Base-by-base conservation (phyloP, 1,284 basidiomycete species). In the Gymnopus androsaceus region DNA sequence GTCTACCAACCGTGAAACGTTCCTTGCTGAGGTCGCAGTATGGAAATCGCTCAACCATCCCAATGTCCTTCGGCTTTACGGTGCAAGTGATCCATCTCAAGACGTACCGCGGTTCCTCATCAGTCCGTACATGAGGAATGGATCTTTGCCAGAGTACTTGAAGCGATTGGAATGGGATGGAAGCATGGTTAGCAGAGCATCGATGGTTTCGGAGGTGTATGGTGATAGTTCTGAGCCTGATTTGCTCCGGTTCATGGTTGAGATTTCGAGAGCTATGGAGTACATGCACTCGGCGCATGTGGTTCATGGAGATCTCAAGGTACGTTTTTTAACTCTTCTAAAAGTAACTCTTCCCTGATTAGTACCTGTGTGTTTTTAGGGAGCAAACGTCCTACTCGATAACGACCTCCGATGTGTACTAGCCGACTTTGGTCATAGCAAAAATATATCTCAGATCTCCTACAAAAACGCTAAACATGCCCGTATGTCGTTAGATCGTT, bases 91-190 rank as follows among this genome's bases (percentile, higher is more conserved):
- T 69, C 50, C 69, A 66, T n/a, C n/a, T n/a, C 70, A 21, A 3
- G 71, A 75, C 36, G 72, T 74, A 9, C 76, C 78, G 4, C 78
- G 75, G 73, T 79, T 80, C 71, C 71, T 76, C 63, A 75, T 76
- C 47, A 69, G 68, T 23, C 73, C 71, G 3, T 70, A 66, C 51
- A 54, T 44, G 46, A 49, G 37, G 23, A 52, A 56, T 33, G 54
- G 54, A 9, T 28, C 38, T 5, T 33, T 59, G 11, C 27, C 51
- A 19, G 50, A 56, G 23, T 56, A 56, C 36, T 33, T 59, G 40
- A 56, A 54, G 21, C 30, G 54, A 19, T 15, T 56, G 6, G 54
- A 59, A 41, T 59, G 54, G 58, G 54, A 56, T 30, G 44, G 55
- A 31, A 19, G 28, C n/a, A 53, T 45, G 41, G 8, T 28, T 19